Conservation (phyloP, 768 basidiomycete species). For the Pseudohyphozyma bogoriensis region DNA sequence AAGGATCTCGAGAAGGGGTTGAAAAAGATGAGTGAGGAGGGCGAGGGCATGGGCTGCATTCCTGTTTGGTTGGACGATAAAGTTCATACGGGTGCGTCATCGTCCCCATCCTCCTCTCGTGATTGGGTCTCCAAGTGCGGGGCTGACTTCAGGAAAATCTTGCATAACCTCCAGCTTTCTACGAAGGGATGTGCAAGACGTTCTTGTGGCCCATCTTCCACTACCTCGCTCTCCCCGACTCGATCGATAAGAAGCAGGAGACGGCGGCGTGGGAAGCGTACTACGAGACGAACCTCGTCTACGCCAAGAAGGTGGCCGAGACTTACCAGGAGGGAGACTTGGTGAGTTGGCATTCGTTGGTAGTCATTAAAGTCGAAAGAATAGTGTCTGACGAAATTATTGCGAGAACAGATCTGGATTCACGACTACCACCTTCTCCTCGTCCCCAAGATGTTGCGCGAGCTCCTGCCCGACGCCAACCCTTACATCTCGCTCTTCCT, state of each 20-base stretch:
- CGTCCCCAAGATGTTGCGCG: slow-evolving; percentile 72
- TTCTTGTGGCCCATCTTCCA: slow-evolving; percentile 92
- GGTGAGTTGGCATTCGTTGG: slow-evolving; percentile 49
- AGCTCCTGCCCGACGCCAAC: slow-evolving; percentile 51
- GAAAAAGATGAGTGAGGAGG: slow-evolving; percentile 47
- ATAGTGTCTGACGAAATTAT: neutral
- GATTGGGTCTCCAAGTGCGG: too few species aligned
- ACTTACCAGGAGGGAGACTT: slow-evolving; percentile 83
- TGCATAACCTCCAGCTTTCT: slow-evolving; percentile 20
- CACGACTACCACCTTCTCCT: slow-evolving; percentile 94
- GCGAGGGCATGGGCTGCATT: slow-evolving; percentile 58
- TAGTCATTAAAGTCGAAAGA: neutral
- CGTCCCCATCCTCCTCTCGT: too few species aligned
- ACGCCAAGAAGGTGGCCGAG: slow-evolving; percentile 67
- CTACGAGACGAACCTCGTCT: slow-evolving; percentile 70
- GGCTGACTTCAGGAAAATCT: slow-evolving; percentile 34
- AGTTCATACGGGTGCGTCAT: slow-evolving; percentile 49
- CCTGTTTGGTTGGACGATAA: slow-evolving; percentile 87
- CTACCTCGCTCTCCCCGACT: slow-evolving; percentile 96
- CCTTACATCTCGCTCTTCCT: slow-evolving; percentile 72
- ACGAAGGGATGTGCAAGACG: slow-evolving; percentile 87
- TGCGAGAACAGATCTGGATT: slow-evolving; percentile 36
- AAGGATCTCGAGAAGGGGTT: slow-evolving; percentile 58
- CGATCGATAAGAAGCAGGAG: slow-evolving; percentile 73
- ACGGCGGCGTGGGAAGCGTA: slow-evolving; percentile 63